Evolutionary conservation across 2,329 filamentous ascomycete genomes (phyloP), one percentile per base, ranked within the genome.

Genomic region (Hypoxylon sp.): DNA sequence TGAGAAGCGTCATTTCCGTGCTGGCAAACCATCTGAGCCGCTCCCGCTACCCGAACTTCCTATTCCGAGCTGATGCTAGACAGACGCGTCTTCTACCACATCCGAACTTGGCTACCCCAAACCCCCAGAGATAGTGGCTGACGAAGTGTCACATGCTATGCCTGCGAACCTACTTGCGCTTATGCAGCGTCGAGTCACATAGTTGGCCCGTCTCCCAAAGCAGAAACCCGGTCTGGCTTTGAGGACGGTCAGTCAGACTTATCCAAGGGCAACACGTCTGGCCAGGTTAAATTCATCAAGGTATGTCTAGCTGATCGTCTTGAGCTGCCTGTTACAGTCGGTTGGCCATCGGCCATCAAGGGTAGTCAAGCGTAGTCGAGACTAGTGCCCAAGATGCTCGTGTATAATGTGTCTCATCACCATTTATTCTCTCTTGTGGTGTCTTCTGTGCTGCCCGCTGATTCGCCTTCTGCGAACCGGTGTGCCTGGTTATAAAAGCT

Each of bases 401-500:
- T 47, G 27, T 26, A 35, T 60, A 48, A 41, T 41, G 46, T 42
- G 46, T 47, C n/a, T 10, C 45, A 38, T 52, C 17, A n/a, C 41
- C 11, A 49, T 46, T 15, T 33, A 48, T 43, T 41, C 50, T 31
- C 41, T 26, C n/a, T 42, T 17, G 35, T 29, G 50, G 17, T 38
- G 31, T 29, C 47, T 21, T 33, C 26, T 48, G 42, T 40, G 48
- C 23, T 15, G 33, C 24, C 38, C 43, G 33, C 35, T 31, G 46
- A 48, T 24, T 33, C 24, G 35, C n/a, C 40, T 50, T 41, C 20
- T n/a, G 45, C 42, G 48, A 48, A 53, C 20, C 49, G 31, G 47
- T 21, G 48, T 53, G 38, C 41, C 41, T 24, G 42, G n/a, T n/a
- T 24, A 51, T 42, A 18, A 35, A 53, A 33, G 21, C 33, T 41